A percentile compares a stretch with the other conserved stretches of the same genome.
phyloP scores from a whole-genome alignment of 2,329 filamentous ascomycete genomes.

The Fusarium sp. region DNA sequence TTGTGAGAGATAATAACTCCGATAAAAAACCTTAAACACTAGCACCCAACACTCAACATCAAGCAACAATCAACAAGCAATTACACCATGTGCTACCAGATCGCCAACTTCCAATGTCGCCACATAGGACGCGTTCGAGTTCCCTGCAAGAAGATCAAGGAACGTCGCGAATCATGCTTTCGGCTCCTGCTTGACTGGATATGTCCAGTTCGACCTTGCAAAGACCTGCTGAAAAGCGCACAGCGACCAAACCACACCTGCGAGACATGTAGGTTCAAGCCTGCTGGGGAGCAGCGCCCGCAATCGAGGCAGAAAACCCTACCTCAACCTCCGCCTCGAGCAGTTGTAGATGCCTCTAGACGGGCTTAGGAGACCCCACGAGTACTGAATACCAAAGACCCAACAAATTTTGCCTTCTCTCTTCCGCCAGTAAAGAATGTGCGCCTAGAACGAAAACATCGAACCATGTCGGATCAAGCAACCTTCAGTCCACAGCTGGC shows the following conservation, averaged over 20 bases:
- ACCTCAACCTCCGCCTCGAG: neutral
- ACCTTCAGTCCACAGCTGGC: neutral
- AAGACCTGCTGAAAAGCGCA: neutral
- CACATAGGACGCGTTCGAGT: constrained; percentile 35
- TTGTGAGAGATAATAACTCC: neutral
- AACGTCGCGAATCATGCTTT: constrained; percentile 7
- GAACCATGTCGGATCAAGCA: neutral
- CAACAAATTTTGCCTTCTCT: neutral
- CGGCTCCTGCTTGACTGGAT: constrained; percentile 16
- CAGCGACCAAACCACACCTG: constrained; percentile 12
- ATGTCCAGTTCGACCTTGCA: constrained; percentile 6
- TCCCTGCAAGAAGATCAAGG: constrained; percentile 13
- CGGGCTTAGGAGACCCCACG: neutral
- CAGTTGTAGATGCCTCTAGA: neutral
- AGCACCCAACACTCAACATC: neutral
- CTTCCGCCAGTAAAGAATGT: neutral
- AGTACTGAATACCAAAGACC: neutral
- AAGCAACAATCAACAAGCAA: neutral
- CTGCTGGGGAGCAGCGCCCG: neutral
- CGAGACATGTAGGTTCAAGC: constrained; percentile 8
- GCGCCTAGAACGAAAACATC: neutral
- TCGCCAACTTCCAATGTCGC: constrained; percentile 39
- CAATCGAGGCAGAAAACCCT: neutral
- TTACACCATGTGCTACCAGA: constrained; percentile 42
- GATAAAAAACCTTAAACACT: neutral